Base-by-base conservation (phyloP, 306 rosid genomes). In the Rosa rugosa region DNA sequence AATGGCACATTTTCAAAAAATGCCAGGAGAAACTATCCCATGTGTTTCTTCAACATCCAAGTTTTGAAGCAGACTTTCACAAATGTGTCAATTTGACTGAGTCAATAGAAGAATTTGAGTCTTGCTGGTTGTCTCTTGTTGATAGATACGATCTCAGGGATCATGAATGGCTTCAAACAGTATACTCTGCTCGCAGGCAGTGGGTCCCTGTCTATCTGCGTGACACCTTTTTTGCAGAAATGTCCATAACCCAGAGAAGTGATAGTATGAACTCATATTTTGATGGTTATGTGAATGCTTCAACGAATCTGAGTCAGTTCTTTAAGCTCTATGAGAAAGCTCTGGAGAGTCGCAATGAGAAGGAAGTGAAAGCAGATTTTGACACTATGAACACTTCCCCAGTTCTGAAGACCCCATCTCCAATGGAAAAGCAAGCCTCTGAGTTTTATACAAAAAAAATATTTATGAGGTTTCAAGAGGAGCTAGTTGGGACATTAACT, bases 251-350 rank as follows among this genome's bases (percentile, higher is more conserved):
- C 40, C 99, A 96, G 80, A 88, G 99, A 83, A 96, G 99, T 77
- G 99, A 96, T 85, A 89, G 99, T 79, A 96, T 96, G 92, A 96
- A 96, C 85, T 96, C 99, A 64, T 96, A 96, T 82, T 96, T 96
- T 80, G 99, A 96, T 88, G 99, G 99, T 41, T 96, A 96, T 86
- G 90, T 96, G 83, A 96, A 96, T 86, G 99, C 99, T 83, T 96
- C 99, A 51, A 96, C 99, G 67, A 96, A 83, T 83, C 83, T 93
- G 86, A 93, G 69, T 81, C 99, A 93, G 88, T 96, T 96, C 80
- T 91, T 96, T 79, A 96, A 91, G 87, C 93, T 96, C 56, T 96
- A 96, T 78, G 99, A 96, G 88, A 96, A 91, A 87, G 97, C 99
- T 69, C 87, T 96, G 45, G 99, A 93, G 86, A 96, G 99, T 80